Percentiles rank a stretch among this genome's conserved stretches.
Conservation (phyloP, 108 stramenopile genomes). For the Stephanodiscus minutulus region DNA sequence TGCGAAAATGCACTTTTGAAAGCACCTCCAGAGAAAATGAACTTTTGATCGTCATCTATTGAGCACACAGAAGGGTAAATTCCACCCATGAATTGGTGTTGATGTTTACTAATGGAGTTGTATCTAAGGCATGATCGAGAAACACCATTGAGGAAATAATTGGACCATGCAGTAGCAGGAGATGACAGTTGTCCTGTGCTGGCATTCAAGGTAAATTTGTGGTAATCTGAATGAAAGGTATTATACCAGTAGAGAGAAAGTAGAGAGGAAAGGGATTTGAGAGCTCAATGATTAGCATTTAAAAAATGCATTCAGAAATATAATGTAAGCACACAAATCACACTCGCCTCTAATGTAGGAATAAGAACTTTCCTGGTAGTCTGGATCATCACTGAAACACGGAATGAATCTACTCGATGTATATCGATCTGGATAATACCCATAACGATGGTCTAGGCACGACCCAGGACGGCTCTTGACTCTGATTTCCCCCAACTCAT, state of each 20-base stretch:
- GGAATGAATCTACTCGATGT: not conserved
- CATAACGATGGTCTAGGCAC: slow-evolving; percentile 11
- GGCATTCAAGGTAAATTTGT: not conserved
- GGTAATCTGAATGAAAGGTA: not conserved
- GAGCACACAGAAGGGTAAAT: not conserved
- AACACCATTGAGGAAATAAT: not conserved
- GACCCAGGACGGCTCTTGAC: slow-evolving; percentile 6
- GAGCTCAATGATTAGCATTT: not conserved
- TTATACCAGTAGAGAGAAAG: not conserved
- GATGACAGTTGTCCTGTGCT: not conserved
- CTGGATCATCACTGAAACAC: not conserved
- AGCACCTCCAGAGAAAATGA: not conserved
- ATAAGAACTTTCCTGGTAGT: not conserved
- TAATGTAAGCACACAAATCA: not conserved
- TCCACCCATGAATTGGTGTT: not conserved
- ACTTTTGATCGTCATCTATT: not conserved
- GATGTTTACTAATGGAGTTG: too few relatives aligned
- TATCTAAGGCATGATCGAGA: not conserved
- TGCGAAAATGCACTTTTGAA: not conserved
- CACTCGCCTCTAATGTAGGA: not conserved
- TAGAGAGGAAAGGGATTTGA: not conserved
- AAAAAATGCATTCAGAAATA: not conserved
- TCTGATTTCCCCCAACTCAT: not conserved
- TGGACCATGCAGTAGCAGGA: not conserved
- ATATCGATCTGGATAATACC: not conserved